phyloP scores from a whole-genome alignment of 78 protist species.

The Emiliania huxleyi region DNA sequence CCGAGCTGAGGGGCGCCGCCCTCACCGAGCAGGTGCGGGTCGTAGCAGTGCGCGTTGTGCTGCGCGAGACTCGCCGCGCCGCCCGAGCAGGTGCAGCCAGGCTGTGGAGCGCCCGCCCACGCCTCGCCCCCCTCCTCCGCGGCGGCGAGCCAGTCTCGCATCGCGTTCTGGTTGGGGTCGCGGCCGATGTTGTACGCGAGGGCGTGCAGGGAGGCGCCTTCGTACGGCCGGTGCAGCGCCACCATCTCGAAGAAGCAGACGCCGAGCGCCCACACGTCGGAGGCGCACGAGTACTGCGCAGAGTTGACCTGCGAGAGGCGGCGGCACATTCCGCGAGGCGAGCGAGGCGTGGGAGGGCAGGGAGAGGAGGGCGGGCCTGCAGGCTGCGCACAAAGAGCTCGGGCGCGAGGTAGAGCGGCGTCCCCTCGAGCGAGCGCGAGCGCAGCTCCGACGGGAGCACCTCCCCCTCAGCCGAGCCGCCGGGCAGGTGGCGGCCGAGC shows the following conservation, averaged over 20 bases:
- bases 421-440: slow-evolving; percentile 39
- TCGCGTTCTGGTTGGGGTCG: not conserved
- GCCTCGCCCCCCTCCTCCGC: not conserved
- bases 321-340: no score
- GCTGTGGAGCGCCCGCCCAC: no score
- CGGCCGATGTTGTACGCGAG: not conserved
- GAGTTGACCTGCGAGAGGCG: slow-evolving; percentile 35
- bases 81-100: not conserved
- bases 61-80: not conserved
- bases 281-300: slow-evolving; percentile 13
- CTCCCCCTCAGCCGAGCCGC: not conserved
- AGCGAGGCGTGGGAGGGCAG: not conserved
- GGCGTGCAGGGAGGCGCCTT: slow-evolving; percentile 3
- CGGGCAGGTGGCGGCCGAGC: not conserved
- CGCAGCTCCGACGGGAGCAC: not conserved
- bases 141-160: not conserved
- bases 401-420: slow-evolving; percentile 68
- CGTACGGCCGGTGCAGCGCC: slow-evolving; percentile 28
- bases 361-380: not conserved
- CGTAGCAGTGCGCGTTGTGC: not conserved
- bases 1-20: no score
- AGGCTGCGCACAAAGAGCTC: not conserved
- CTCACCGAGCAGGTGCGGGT: not conserved
- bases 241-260: slow-evolving; percentile 26
- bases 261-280: slow-evolving; percentile 60